A percentile compares a stretch with the other conserved stretches of the same genome.
phyloP scores from a whole-genome alignment of 1,284 basidiomycete species.

The Tranzscheliella williamsii region DNA sequence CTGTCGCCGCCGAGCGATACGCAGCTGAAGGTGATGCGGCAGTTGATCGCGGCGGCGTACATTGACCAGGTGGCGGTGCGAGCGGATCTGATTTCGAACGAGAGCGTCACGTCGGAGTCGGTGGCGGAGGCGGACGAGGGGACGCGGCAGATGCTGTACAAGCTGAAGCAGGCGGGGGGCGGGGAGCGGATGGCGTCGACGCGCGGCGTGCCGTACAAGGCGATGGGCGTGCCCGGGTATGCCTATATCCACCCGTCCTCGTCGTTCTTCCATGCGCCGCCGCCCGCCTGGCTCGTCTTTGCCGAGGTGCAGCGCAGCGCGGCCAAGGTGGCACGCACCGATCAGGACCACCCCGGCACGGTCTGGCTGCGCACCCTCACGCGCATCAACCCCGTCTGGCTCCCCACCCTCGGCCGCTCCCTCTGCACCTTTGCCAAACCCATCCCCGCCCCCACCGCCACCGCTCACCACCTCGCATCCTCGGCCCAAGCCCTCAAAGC shows the following conservation, averaged over 20 bases:
- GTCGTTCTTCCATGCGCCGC: conserved; percentile 70
- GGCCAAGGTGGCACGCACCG: conserved; percentile 57
- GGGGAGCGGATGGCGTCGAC: conserved; percentile 75
- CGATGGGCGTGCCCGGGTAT: conserved; percentile 74
- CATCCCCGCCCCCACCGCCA: conserved; percentile 8
- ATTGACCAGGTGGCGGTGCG: conserved; percentile 94
- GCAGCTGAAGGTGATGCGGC: conserved; percentile 86
- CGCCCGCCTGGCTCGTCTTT: conserved; percentile 87
- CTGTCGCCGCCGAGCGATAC: conserved; percentile 45
- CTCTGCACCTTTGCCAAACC: conserved; percentile 89
- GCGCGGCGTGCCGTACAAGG: conserved; percentile 80
- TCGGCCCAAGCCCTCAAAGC: conserved; percentile 19
- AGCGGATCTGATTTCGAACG: conserved; percentile 72
- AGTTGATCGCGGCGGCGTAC: conserved; percentile 85
- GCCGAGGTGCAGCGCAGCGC: conserved; percentile 66
- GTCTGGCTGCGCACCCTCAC: conserved; percentile 55
- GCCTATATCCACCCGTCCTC: conserved; percentile 93
- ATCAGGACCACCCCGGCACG: conserved; percentile 13
- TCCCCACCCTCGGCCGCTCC: conserved; percentile 75
- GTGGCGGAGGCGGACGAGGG: conserved; percentile 11
- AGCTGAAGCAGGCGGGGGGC: conserved; percentile 48
- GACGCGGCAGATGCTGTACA: conserved; percentile 26
- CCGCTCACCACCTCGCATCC: conserved; percentile 8
- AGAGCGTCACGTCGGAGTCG: conserved; percentile 17
- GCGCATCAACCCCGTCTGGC: conserved; percentile 81